Base-by-base conservation (phyloP, 371 early-diverging fungal genomes). In the Mortierella sp. region DNA sequence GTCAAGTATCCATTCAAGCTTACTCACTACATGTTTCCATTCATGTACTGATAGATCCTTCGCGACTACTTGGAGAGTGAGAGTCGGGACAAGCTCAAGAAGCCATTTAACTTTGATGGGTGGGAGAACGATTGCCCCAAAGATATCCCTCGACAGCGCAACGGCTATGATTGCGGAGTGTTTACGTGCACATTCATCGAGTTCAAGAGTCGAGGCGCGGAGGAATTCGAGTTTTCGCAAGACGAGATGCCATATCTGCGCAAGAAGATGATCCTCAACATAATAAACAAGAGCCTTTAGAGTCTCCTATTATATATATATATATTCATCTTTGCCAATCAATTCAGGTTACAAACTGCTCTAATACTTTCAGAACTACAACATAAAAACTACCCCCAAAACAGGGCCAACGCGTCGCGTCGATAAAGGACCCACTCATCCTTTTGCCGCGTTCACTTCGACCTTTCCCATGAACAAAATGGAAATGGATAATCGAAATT, bases 141-240 rank as follows among this genome's bases (percentile, higher is more conserved):
- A 86, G 87, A 91, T 74, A 96, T 96, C 26, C 98, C 98, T 0
- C 80, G 82, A 9, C 99, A 99, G 85, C 71, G 84, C 43, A 99
- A 99, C 80, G 95, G 96, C 50, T 95, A 91, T 63, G 99, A 99
- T 85, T 99, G 99, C 85, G 99, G 99, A n/a, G 98, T 99, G 4
- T 99, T 99, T 86, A 92, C 97, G 0, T 94, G 94, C 74, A 93
- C 93, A 41, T 98, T 96, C 89, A 96, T 97, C 8, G 97, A 98
- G 76, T 90, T 91, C 77, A 67, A 87, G 24, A 81, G 93, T 10
- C 87, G 95, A 22, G 86, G 89, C 2, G 79, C 81, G 2, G 76
- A 77, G 9, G 71, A 80, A 6, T 93, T 97, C 74, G 89, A 89
- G 26, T 98, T 97, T 81, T 82, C 89, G 0, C 97, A 97, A 73